A percentile compares a stretch with the other conserved stretches of the same genome.
These are phyloP conservation scores for Pyrus bretschneideri DNA, from an alignment of 306 rosid species.

Conservation along the genomic window DNA sequence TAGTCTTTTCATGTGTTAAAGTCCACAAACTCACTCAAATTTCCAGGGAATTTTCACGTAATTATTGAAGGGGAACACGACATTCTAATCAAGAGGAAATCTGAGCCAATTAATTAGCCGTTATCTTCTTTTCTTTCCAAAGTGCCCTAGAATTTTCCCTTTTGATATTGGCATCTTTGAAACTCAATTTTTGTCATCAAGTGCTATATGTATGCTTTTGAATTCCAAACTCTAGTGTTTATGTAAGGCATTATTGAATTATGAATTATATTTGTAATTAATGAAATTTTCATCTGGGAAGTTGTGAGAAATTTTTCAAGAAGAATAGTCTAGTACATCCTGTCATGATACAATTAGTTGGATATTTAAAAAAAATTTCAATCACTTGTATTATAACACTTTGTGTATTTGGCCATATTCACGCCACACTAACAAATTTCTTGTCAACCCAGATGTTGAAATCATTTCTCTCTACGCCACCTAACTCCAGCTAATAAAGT, in stretches of 20 bases:
- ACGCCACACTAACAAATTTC: no score
- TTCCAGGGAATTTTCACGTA: background rate
- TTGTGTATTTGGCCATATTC: no score
- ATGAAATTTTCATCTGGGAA: conserved; percentile 26
- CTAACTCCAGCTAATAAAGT: conserved; percentile 26
- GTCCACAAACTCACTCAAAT: background rate
- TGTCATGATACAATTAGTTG: no score
- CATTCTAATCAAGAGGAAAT: background rate
- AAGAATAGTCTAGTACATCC: no score
- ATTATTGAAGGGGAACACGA: background rate
- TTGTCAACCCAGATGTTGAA: conserved; percentile 13
- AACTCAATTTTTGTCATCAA: no score
- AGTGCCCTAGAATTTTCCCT: no score
- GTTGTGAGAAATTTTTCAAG: background rate
- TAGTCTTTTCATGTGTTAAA: background rate
- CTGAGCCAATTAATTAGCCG: background rate
- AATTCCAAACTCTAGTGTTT: background rate
- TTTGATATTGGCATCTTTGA: no score
- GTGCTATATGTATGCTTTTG: no score
- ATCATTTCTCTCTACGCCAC: conserved; percentile 25
- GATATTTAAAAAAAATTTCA: no score
- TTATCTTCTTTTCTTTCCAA: no score
- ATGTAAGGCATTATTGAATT: no score
- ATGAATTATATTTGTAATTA: background rate
- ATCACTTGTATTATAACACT: no score